Base-by-base conservation (phyloP, 148 eudicot species). In the Cornus suecica region DNA sequence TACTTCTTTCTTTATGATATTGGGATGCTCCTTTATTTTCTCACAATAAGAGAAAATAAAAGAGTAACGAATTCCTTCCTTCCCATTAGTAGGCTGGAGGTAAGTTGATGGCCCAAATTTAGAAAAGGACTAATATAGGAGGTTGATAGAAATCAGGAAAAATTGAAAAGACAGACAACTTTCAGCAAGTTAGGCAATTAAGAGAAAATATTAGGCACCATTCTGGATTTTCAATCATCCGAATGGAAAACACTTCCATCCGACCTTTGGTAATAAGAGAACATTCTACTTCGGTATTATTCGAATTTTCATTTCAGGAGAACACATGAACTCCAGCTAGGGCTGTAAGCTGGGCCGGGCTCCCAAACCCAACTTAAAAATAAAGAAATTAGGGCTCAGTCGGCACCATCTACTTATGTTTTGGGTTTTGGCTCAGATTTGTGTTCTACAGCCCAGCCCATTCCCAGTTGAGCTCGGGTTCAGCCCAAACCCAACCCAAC, bases 61-160 rank as follows among this genome's bases (percentile, higher is more conserved):
- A n/a, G n/a, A n/a, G n/a, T n/a, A n/a, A n/a, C n/a, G n/a, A n/a
- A n/a, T n/a, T n/a, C n/a, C n/a, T n/a, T n/a, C n/a, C n/a, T n/a
- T n/a, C n/a, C n/a, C n/a, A n/a, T n/a, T n/a, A n/a, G n/a, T n/a
- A n/a, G n/a, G n/a, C n/a, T n/a, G n/a, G 56, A 73, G 56, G 24
- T 16, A 60, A 74, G 41, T 64, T 24, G 65, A 41, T 18, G 10
- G 22, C 42, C 69, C 5, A 63, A 64, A 56, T 73, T 61, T 72
- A 1, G 37, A 27, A 61, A 63, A 74, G 11, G 26, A 26, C 25
- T 10, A 74, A 37, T 34, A 63, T 61, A 24, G 52, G 31, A 22
- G 20, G n/a, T 22, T 18, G 20, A 48, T 0, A 48, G 54, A 16
- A 16, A 11, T 48, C 15, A 11, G 54, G 54, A 48, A 48, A 48